These are phyloP conservation scores for Pseudogymnoascus sp. DNA, from an alignment of 2,329 filamentous ascomycete species.

Conservation along the genomic window DNA sequence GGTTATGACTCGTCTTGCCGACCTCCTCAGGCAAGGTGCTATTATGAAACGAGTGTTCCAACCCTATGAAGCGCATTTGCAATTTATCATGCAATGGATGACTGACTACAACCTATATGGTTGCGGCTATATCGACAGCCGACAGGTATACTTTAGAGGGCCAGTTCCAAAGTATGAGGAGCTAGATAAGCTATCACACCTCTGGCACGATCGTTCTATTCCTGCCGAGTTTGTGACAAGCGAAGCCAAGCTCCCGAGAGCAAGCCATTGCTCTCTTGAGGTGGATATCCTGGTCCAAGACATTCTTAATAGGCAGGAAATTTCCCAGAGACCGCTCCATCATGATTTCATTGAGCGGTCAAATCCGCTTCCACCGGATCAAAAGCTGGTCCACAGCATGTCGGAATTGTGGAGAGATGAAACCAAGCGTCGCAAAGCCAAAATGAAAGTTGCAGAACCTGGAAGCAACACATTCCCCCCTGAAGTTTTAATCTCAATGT, in stretches of 20 bases:
- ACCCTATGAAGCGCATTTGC: conserved; percentile 88
- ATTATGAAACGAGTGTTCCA: conserved; percentile 81
- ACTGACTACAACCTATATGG: conserved; percentile 96
- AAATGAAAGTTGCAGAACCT: conserved; percentile 58
- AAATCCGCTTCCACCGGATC: conserved; percentile 54
- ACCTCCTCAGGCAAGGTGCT: conserved; percentile 80
- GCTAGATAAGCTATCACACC: conserved; percentile 52
- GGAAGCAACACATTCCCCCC: conserved; percentile 71
- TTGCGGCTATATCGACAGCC: conserved; percentile 75
- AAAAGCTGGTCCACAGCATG: conserved; percentile 91
- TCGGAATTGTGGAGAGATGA: conserved; percentile 90
- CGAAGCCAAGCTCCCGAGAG: conserved; percentile 60
- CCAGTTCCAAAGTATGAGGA: conserved; percentile 68
- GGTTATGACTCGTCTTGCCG: conserved; percentile 79
- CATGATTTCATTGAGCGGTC: conserved; percentile 77
- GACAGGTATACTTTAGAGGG: conserved; percentile 63
- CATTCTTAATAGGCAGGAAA: conserved; percentile 73
- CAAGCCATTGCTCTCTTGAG: conserved; percentile 84
- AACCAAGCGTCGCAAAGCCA: conserved; percentile 67
- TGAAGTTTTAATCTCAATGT: conserved; percentile 83
- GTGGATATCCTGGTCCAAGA: conserved; percentile 84
- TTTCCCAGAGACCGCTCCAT: conserved; percentile 73
- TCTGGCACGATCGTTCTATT: conserved; percentile 77
- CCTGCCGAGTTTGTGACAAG: conserved; percentile 53
- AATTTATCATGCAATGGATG: conserved; percentile 96